phyloP scores from a whole-genome alignment of 2,329 filamentous ascomycete species.

The Achaetomium macrosporum region DNA sequence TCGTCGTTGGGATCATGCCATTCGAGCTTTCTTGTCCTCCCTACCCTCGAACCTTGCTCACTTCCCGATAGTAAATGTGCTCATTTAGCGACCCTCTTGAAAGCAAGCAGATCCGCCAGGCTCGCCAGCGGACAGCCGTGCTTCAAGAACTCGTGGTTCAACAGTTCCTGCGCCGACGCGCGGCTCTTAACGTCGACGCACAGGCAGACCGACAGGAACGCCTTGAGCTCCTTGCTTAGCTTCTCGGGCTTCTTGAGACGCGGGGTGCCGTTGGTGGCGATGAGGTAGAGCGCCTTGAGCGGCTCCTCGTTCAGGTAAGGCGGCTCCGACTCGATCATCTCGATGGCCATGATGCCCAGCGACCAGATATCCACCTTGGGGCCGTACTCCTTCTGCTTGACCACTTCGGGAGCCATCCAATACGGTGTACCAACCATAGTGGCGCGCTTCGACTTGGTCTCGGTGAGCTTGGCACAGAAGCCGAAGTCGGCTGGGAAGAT shows the following conservation, averaged over 20 bases:
- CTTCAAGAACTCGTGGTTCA: slow-evolving; percentile 90
- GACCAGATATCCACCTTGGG: slow-evolving; percentile 99
- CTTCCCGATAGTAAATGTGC: background rate
- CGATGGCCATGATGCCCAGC: slow-evolving; percentile 97
- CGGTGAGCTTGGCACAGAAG: slow-evolving; percentile 97
- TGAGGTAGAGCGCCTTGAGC: slow-evolving; percentile 92
- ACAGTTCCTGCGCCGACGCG: slow-evolving; percentile 82
- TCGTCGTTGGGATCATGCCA: too few relatives aligned
- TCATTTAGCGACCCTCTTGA: slow-evolving; percentile 68
- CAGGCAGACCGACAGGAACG: slow-evolving; percentile 90
- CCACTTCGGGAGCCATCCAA: slow-evolving; percentile 99
- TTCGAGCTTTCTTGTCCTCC: background rate
- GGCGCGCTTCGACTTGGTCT: slow-evolving; percentile 92
- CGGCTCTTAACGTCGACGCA: slow-evolving; percentile 95
- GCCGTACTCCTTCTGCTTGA: slow-evolving; percentile 98
- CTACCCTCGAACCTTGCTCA: background rate
- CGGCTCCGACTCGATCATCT: slow-evolving; percentile 98
- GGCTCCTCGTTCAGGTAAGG: slow-evolving; percentile 98
- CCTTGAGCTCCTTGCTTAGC: slow-evolving; percentile 94
- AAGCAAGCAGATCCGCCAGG: slow-evolving; percentile 80
- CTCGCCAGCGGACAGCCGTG: slow-evolving; percentile 79
- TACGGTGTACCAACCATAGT: slow-evolving; percentile 99
- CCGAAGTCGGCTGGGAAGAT: slow-evolving; percentile 77
- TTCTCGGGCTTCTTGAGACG: slow-evolving; percentile 97
- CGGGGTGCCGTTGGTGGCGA: slow-evolving; percentile 95